Percentiles rank a stretch among this genome's conserved stretches.
Conservation (phyloP, 1,284 basidiomycete species). For the Mrakiaceae sp. region DNA sequence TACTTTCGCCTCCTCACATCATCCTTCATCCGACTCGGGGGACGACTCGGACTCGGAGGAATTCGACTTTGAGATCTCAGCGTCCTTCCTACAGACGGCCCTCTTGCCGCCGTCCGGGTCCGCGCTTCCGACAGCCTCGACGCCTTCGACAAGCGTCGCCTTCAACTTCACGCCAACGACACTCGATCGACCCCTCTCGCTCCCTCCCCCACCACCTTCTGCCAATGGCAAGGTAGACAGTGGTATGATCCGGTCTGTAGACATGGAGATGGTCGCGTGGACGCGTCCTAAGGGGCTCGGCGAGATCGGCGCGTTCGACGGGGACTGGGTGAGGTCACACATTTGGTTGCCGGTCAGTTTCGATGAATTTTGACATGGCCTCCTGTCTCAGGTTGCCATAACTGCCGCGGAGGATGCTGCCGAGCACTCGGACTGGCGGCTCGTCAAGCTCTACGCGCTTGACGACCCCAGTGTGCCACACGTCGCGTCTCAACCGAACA, state of each 20-base stretch:
- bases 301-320: constrained; percentile 14
- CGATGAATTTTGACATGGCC: background rate
- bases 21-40: background rate
- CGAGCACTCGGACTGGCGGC: constrained; percentile 9
- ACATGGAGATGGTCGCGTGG: constrained; percentile 1
- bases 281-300: constrained; percentile 4
- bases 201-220: background rate
- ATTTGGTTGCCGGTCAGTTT: background rate
- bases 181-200: background rate
- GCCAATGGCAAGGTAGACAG: background rate
- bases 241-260: background rate
- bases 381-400: constrained; percentile 14
- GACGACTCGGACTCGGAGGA: background rate
- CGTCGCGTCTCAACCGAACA: background rate
- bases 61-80: constrained; percentile 13
- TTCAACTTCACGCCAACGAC: background rate
- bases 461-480: constrained; percentile 15
- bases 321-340: constrained; percentile 14
- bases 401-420: constrained; percentile 21
- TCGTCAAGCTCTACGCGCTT: constrained; percentile 17
- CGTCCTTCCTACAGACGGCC: constrained; percentile 14
- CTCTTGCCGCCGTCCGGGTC: constrained; percentile 5
- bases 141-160: background rate
- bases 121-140: background rate
- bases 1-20: background rate